phyloP scores from a whole-genome alignment of 1,284 basidiomycete genomes.

The Exsudoporus floridanus region DNA sequence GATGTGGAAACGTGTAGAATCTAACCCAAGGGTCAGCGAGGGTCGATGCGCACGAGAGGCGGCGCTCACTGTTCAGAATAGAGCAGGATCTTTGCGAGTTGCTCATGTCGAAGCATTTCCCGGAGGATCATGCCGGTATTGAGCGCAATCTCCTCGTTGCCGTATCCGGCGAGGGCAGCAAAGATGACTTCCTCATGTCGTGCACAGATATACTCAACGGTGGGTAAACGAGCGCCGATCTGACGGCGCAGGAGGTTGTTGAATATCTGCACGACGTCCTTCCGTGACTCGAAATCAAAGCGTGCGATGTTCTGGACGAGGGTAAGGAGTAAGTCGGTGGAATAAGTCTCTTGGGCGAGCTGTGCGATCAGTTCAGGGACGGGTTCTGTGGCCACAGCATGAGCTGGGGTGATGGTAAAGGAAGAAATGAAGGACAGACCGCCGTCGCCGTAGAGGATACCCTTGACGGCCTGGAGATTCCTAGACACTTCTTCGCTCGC shows the following conservation, averaged over 20 bases:
- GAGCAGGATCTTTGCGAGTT: slow-evolving; percentile 85
- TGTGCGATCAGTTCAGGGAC: slow-evolving; percentile 87
- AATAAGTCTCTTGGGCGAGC: slow-evolving; percentile 94
- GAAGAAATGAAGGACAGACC: slow-evolving; percentile 46
- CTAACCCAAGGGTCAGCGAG: slow-evolving; percentile 42
- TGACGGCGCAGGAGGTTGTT: slow-evolving; percentile 93
- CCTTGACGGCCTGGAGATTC: slow-evolving; percentile 86
- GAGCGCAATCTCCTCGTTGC: slow-evolving; percentile 91
- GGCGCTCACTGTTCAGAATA: slow-evolving; percentile 85
- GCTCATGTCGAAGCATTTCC: slow-evolving; percentile 95
- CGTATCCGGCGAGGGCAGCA: slow-evolving; percentile 85
- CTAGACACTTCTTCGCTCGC: slow-evolving; percentile 87
- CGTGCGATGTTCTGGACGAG: slow-evolving; percentile 81
- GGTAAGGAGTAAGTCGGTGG: slow-evolving; percentile 80
- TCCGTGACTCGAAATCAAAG: slow-evolving; percentile 95
- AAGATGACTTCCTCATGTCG: slow-evolving; percentile 86
- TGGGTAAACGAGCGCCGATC: slow-evolving; percentile 91
- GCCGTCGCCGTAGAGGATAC: slow-evolving; percentile 83
- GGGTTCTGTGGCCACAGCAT: slow-evolving; percentile 52
- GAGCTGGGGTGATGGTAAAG: slow-evolving; percentile 6
- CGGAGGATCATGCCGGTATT: slow-evolving; percentile 98
- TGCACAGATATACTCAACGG: slow-evolving; percentile 88
- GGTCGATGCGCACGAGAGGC: neutral
- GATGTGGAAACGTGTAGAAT: slow-evolving; percentile 95
- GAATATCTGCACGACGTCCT: slow-evolving; percentile 97